Evolutionary conservation across 176 grass and related monocot genomes (phyloP).

Genomic region (Lolium multiflorum): DNA sequence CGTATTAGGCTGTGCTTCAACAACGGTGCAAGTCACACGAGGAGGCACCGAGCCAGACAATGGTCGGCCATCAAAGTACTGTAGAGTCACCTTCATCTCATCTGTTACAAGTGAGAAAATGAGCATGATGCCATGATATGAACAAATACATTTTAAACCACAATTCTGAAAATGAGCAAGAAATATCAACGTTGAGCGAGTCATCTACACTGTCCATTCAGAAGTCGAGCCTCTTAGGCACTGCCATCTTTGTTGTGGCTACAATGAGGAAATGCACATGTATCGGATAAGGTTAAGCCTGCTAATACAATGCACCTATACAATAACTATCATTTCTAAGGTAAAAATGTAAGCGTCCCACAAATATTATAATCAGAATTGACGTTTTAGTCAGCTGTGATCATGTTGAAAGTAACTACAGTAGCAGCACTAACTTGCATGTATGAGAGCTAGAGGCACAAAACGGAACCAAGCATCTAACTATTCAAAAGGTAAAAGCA

Average conservation of each 20-base stretch:
- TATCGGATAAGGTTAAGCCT: neutral
- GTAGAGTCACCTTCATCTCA: conserved; percentile 86
- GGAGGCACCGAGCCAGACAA: conserved; percentile 89
- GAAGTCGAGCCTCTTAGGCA: neutral
- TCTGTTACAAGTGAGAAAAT: conserved; percentile 60
- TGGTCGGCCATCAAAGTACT: conserved; percentile 81
- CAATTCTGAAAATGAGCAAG: conserved; percentile 20
- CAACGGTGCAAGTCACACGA: conserved; percentile 89
- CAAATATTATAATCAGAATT: neutral
- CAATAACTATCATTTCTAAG: conserved; percentile 7
- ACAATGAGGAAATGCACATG: conserved; percentile 11
- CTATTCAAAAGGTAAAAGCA: conserved; percentile 15
- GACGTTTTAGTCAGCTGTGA: conserved; percentile 1
- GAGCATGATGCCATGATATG: conserved; percentile 15
- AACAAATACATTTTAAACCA: conserved; percentile 18
- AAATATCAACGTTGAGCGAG: conserved; percentile 14
- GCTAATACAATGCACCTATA: conserved; percentile 14
- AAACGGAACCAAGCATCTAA: neutral
- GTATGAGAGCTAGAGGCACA: neutral
- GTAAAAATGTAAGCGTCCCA: neutral
- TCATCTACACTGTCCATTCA: conserved; percentile 26
- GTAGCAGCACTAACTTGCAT: neutral
- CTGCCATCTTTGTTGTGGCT: neutral
- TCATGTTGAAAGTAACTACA: conserved; percentile 6
- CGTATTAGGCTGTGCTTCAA: conserved; percentile 82